These are phyloP conservation scores for Metschnikowia peoriensis DNA, from an alignment of 805 yeast species.

Conservation along the genomic window DNA sequence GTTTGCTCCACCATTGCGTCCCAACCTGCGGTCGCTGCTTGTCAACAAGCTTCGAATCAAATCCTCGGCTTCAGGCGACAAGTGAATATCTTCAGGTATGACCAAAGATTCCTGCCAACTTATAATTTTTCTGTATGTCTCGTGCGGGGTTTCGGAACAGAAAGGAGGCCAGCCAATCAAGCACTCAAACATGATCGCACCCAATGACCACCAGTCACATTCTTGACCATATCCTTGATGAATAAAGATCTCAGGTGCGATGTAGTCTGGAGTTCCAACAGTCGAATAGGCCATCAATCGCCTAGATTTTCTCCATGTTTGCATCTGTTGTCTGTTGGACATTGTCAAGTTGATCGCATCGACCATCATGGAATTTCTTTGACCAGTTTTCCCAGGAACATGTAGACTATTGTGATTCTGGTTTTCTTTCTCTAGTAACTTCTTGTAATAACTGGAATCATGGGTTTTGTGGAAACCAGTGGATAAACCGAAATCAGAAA, in stretches of 20 bases:
- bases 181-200: constrained; percentile 96
- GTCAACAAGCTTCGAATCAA: constrained; percentile 75
- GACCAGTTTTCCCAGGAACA: constrained; percentile 18
- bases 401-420: constrained; percentile 18
- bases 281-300: constrained; percentile 94
- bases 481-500: constrained; percentile 75
- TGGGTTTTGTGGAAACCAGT: constrained; percentile 95
- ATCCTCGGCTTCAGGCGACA: constrained; percentile 87
- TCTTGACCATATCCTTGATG: constrained; percentile 96
- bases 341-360: constrained; percentile 95
- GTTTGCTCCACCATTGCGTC: constrained; percentile 87
- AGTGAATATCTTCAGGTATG: constrained; percentile 89
- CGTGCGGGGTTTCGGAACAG: constrained; percentile 92
- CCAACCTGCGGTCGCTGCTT: constrained; percentile 74
- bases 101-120: constrained; percentile 87
- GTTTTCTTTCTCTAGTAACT: constrained; percentile 68
- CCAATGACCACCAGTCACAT: constrained; percentile 98
- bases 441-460: constrained; percentile 82
- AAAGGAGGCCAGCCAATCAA: constrained; percentile 97
- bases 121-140: constrained; percentile 85
- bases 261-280: constrained; percentile 94
- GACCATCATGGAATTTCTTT: constrained; percentile 77
- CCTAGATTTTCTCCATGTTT: constrained; percentile 92
- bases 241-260: constrained; percentile 91
- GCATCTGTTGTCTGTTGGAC: constrained; percentile 92